A percentile compares a stretch with the other conserved stretches of the same genome.
These are phyloP conservation scores for Aureobasidium lini DNA, from an alignment of 2,329 filamentous ascomycete genomes.

Conservation along the genomic window DNA sequence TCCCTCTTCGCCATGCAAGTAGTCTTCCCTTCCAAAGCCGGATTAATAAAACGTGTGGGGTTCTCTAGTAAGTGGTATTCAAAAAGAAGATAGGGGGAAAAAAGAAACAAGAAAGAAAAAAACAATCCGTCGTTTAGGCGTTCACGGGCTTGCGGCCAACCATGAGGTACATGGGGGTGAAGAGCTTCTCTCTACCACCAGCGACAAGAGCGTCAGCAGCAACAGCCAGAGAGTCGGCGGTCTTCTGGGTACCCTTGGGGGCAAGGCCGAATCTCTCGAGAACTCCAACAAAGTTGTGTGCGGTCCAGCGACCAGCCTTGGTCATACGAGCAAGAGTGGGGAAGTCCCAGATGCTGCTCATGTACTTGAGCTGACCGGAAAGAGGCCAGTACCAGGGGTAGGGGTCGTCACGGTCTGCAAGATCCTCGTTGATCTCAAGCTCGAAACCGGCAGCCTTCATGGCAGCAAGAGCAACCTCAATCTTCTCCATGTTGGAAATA, in stretches of 20 bases:
- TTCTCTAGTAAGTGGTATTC: slow-evolving; percentile 11
- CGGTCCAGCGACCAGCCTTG: slow-evolving; percentile 64
- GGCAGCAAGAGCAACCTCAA: slow-evolving; percentile 71
- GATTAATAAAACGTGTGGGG: slow-evolving; percentile 2
- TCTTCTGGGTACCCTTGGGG: slow-evolving; percentile 83
- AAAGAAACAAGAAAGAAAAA: background rate
- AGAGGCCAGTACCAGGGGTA: slow-evolving; percentile 94
- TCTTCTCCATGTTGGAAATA: slow-evolving; percentile 93
- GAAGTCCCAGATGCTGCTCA: slow-evolving; percentile 70
- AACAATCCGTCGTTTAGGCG: background rate
- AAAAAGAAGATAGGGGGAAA: background rate
- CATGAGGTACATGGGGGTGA: slow-evolving; percentile 98
- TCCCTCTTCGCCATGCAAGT: background rate
- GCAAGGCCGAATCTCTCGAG: slow-evolving; percentile 70
- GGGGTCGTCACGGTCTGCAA: slow-evolving; percentile 66
- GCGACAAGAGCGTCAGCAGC: slow-evolving; percentile 81
- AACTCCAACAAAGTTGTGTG: slow-evolving; percentile 68
- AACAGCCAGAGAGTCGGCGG: slow-evolving; percentile 76
- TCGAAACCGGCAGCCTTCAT: slow-evolving; percentile 85
- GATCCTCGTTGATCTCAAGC: slow-evolving; percentile 74
- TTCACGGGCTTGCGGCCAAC: slow-evolving; percentile 70
- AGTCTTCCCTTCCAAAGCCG: background rate
- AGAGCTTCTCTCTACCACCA: slow-evolving; percentile 81
- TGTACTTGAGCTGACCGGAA: slow-evolving; percentile 75
- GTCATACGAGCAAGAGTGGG: slow-evolving; percentile 86